Percentiles rank a stretch among this genome's conserved stretches.
These are phyloP conservation scores for Sarocladiaceae sp. DNA, from an alignment of 2,329 filamentous ascomycete species.

Conservation along the genomic window DNA sequence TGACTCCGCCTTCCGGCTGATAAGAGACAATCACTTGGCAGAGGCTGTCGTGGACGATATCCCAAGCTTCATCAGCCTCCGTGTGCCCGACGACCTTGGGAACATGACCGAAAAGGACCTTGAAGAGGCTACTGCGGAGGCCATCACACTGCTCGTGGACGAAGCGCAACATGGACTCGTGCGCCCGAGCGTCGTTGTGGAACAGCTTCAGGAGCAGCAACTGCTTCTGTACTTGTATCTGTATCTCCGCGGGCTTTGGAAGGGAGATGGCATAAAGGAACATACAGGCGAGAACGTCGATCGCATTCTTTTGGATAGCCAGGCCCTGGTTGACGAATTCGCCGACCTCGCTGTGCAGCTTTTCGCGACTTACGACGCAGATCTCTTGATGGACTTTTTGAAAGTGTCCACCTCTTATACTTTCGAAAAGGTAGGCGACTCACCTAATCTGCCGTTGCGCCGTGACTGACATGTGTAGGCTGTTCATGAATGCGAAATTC, in stretches of 20 bases:
- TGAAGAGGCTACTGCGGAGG: slow-evolving; percentile 73
- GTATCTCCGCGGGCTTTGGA: slow-evolving; percentile 84
- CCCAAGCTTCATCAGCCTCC: slow-evolving; percentile 76
- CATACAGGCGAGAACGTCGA: slow-evolving; percentile 48
- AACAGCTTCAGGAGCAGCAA: slow-evolving; percentile 64
- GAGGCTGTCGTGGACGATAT: slow-evolving; percentile 88
- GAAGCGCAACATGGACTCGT: slow-evolving; percentile 88
- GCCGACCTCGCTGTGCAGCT: slow-evolving; percentile 81
- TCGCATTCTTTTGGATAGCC: slow-evolving; percentile 50
- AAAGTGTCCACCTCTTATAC: slow-evolving; percentile 79
- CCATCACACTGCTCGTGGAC: slow-evolving; percentile 78
- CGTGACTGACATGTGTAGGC: slow-evolving; percentile 36
- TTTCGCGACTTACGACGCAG: slow-evolving; percentile 77
- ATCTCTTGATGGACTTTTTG: slow-evolving; percentile 79
- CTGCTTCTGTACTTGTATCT: slow-evolving; percentile 79
- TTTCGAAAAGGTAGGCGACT: slow-evolving; percentile 61
- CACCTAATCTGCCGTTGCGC: neutral
- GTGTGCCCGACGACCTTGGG: slow-evolving; percentile 68
- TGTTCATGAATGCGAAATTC: slow-evolving; percentile 70
- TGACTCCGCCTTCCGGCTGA: slow-evolving; percentile 78
- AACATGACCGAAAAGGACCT: slow-evolving; percentile 64
- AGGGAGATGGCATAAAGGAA: slow-evolving; percentile 58
- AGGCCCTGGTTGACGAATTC: slow-evolving; percentile 73
- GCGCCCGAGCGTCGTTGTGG: slow-evolving; percentile 67
- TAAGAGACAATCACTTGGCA: slow-evolving; percentile 82